These are phyloP conservation scores for Filosporella fistucella DNA, from an alignment of 495 filamentous ascomycete species.

Conservation along the genomic window DNA sequence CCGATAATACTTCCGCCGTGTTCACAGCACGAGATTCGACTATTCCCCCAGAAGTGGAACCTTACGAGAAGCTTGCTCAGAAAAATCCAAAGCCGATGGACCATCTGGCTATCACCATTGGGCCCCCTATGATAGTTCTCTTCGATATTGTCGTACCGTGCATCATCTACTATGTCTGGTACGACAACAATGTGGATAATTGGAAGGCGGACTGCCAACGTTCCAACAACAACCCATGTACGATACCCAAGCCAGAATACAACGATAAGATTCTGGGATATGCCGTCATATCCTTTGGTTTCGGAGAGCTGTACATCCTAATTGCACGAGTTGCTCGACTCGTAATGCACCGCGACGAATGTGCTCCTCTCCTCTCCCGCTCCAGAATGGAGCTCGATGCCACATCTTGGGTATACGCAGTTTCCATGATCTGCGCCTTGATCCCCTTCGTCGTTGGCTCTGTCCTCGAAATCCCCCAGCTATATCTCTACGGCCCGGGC, in stretches of 20 bases:
- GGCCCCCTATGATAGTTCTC: slow-evolving; percentile 14
- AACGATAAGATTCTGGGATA: slow-evolving; percentile 10
- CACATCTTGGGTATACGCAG: slow-evolving; percentile 14
- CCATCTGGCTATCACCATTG: slow-evolving; percentile 14
- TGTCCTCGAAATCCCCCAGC: slow-evolving; percentile 3
- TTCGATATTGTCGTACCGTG: slow-evolving; percentile 17
- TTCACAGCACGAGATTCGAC: no score
- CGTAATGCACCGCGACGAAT: slow-evolving; percentile 3
- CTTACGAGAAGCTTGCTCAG: slow-evolving; percentile 17
- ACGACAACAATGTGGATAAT: slow-evolving; percentile 3
- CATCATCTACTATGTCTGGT: slow-evolving; percentile 18
- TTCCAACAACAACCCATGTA: background rate
- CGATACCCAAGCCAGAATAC: slow-evolving; percentile 6
- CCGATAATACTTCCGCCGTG: no score
- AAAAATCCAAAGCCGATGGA: slow-evolving; percentile 12
- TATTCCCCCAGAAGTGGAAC: no score
- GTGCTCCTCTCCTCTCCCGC: slow-evolving; percentile 11
- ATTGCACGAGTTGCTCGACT: slow-evolving; percentile 10
- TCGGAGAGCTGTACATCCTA: slow-evolving; percentile 15
- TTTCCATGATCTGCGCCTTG: slow-evolving; percentile 11
- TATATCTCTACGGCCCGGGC: slow-evolving; percentile 13
- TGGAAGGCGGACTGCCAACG: slow-evolving; percentile 4
- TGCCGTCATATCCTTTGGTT: slow-evolving; percentile 11
- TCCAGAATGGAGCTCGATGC: slow-evolving; percentile 12
- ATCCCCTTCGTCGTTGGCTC: slow-evolving; percentile 15